Evolutionary conservation across 129 eudicot species (phyloP).

Genomic region (Flaveria brownii): DNA sequence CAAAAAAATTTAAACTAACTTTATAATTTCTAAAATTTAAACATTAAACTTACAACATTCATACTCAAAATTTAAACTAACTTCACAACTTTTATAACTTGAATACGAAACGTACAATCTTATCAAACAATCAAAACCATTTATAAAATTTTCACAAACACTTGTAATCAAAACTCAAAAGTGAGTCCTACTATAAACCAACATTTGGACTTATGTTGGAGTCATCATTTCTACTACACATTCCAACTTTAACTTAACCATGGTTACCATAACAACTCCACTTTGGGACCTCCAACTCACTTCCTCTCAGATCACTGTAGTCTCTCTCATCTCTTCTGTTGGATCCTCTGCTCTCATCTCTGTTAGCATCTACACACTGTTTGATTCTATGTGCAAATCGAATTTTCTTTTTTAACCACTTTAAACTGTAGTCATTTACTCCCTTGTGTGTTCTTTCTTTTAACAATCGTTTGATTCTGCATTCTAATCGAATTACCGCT

Average conservation of each 20-base stretch:
- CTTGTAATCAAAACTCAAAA: neutral
- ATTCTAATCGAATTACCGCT: constrained; percentile 5
- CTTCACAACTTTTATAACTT: no score
- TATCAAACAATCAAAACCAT: no score
- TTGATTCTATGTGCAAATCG: constrained; percentile 18
- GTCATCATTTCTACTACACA: no score
- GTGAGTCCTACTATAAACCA: constrained; percentile 15
- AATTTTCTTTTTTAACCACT: neutral
- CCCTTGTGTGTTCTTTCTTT: no score
- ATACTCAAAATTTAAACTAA: no score
- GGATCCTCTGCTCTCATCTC: constrained; percentile 21
- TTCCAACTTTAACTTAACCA: constrained; percentile 21
- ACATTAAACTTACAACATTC: no score
- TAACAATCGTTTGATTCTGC: constrained; percentile 13
- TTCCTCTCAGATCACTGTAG: constrained; percentile 31
- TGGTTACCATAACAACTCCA: constrained; percentile 20
- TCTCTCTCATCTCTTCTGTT: constrained; percentile 24
- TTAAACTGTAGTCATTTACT: neutral
- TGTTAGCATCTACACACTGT: constrained; percentile 23
- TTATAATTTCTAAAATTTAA: no score
- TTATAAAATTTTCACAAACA: no score
- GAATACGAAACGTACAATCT: no score
- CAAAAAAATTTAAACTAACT: no score
- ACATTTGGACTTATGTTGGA: constrained; percentile 16
- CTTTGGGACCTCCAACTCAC: neutral